phyloP scores from a whole-genome alignment of 2,329 filamentous ascomycete species.

The Nothophaeocryptopus gaeumannii region DNA sequence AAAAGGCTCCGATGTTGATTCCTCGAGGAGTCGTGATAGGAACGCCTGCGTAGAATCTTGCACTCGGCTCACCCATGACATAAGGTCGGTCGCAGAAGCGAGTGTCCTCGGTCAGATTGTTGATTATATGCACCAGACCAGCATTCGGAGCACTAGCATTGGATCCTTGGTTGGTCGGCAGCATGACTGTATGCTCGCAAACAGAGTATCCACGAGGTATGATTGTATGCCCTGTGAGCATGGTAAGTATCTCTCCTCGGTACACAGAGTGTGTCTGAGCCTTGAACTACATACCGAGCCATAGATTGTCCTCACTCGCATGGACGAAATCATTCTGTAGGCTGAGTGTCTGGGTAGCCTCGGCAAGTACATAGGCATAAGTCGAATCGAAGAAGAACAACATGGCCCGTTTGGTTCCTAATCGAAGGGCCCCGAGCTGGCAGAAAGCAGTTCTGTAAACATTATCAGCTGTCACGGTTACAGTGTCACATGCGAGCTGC shows the following conservation, averaged over 20 bases:
- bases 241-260: too few species aligned
- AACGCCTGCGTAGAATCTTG: slow-evolving; percentile 56
- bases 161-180: slow-evolving; percentile 22
- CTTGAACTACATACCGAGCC: slow-evolving; percentile 17
- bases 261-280: too few species aligned
- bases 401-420: slow-evolving; percentile 50
- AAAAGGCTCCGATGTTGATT: slow-evolving; percentile 60
- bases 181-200: slow-evolving; percentile 31
- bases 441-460: slow-evolving; percentile 41
- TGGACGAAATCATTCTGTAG: slow-evolving; percentile 31
- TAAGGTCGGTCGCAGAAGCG: slow-evolving; percentile 31
- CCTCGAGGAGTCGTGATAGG: slow-evolving; percentile 41
- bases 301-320: slow-evolving; percentile 27
- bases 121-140: slow-evolving; percentile 28
- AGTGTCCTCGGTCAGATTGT: slow-evolving; percentile 29
- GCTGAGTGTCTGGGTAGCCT: slow-evolving; percentile 50
- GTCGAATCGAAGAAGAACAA: slow-evolving; percentile 53
- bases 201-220: slow-evolving; percentile 31
- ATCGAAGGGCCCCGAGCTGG: slow-evolving; percentile 52
- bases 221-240: slow-evolving; percentile 20
- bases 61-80: slow-evolving; percentile 29
- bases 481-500: not conserved
- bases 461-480: not conserved
- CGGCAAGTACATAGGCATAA: slow-evolving; percentile 53
- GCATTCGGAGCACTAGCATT: slow-evolving; percentile 17